Evolutionary conservation across 495 filamentous ascomycete species (phyloP).

Genomic region (Penicillium angulare): DNA sequence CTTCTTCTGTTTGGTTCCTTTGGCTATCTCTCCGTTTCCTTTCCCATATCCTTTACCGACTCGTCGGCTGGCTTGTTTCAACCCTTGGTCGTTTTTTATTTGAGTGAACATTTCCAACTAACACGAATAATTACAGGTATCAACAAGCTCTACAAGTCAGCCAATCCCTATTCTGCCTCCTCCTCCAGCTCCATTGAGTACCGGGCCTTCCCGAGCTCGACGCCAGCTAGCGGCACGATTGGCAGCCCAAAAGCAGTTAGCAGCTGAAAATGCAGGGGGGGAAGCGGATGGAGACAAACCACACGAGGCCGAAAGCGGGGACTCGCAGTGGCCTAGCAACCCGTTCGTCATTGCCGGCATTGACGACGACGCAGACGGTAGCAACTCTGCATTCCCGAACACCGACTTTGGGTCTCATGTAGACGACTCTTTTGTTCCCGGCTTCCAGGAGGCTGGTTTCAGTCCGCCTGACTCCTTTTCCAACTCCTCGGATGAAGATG

Average conservation of each 20-base stretch:
- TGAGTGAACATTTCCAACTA: neutral
- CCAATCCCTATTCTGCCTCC: slow-evolving; percentile 48
- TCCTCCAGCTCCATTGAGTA: slow-evolving; percentile 56
- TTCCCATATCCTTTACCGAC: neutral
- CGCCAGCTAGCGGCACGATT: slow-evolving; percentile 81
- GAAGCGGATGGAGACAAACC: slow-evolving; percentile 10
- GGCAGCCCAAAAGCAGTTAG: slow-evolving; percentile 72
- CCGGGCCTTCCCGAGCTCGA: slow-evolving; percentile 82
- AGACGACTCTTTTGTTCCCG: slow-evolving; percentile 31
- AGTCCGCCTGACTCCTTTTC: slow-evolving; percentile 45
- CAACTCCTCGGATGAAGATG: slow-evolving; percentile 43
- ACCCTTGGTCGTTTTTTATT: neutral
- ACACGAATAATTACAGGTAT: slow-evolving; percentile 23
- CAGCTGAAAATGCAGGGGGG: slow-evolving; percentile 29
- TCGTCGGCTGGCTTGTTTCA: neutral
- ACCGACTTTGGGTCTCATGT: slow-evolving; percentile 32
- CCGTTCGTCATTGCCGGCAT: slow-evolving; percentile 45
- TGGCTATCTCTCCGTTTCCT: neutral
- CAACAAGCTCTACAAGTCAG: slow-evolving; percentile 37
- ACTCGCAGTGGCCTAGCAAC: slow-evolving; percentile 40
- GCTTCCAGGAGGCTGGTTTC: slow-evolving; percentile 42
- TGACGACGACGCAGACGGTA: slow-evolving; percentile 46
- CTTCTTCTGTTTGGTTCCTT: neutral
- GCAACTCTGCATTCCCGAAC: slow-evolving; percentile 38
- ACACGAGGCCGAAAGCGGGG: slow-evolving; percentile 14